Conservation (phyloP, 805 yeast species). For the Barnettozyma vustinii region DNA sequence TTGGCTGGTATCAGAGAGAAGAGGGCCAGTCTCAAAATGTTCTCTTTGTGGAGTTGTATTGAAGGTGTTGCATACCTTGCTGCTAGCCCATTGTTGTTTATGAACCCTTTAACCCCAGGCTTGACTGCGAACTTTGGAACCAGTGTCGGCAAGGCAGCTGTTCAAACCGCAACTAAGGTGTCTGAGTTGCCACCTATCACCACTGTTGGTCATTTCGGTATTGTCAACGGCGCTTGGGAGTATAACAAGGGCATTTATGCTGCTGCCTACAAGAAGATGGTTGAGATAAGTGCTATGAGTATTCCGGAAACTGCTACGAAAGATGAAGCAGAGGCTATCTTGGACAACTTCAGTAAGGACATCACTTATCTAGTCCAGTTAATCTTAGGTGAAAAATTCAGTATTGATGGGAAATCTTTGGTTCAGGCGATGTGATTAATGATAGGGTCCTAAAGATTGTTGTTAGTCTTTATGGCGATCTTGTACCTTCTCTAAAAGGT, state of each 20-base stretch:
- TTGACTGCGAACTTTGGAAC: constrained; percentile 11
- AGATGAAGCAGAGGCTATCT: constrained; percentile 1
- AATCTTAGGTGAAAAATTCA: constrained; percentile 6
- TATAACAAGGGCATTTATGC: constrained; percentile 4
- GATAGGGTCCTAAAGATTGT: background rate
- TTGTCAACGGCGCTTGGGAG: constrained; percentile 7
- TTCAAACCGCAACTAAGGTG: background rate
- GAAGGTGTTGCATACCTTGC: constrained; percentile 5
- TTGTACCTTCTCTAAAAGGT: background rate
- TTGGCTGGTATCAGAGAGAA: constrained; percentile 14
- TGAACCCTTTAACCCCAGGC: constrained; percentile 4
- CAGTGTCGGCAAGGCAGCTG: constrained; percentile 15
- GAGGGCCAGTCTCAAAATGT: constrained; percentile 7
- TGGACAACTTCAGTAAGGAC: constrained; percentile 2
- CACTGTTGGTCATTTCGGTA: constrained; percentile 5
- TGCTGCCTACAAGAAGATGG: constrained; percentile 1
- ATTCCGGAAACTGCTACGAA: constrained; percentile 8
- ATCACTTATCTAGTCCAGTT: constrained; percentile 1
- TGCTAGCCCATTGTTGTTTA: constrained; percentile 5
- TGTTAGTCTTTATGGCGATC: background rate
- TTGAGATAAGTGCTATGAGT: constrained; percentile 5
- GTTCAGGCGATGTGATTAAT: background rate
- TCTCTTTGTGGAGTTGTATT: constrained; percentile 11
- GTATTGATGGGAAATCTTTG: constrained; percentile 1
- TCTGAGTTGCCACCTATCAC: constrained; percentile 1